Conservation (phyloP, 2,329 filamentous ascomycete species). For the Alternaria longipes region DNA sequence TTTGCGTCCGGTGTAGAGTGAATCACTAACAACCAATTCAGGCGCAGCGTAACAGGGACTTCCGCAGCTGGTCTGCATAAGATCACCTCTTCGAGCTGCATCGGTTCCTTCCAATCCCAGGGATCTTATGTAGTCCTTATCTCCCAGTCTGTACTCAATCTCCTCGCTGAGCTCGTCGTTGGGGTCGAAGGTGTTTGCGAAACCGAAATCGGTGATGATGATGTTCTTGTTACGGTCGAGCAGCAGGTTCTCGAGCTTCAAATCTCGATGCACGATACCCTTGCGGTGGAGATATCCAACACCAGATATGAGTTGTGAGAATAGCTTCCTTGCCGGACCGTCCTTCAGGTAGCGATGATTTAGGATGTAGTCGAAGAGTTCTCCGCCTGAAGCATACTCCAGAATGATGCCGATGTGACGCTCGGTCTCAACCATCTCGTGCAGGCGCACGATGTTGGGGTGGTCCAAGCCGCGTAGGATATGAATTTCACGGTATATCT, state of each 20-base stretch:
- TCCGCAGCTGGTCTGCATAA: constrained; percentile 99
- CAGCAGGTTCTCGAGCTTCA: constrained; percentile 95
- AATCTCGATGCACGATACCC: constrained; percentile 95
- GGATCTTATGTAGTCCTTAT: constrained; percentile 87
- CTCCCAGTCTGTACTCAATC: constrained; percentile 84
- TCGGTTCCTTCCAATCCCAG: constrained; percentile 84
- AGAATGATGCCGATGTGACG: constrained; percentile 97
- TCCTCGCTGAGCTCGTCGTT: constrained; percentile 88
- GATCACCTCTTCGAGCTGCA: constrained; percentile 83
- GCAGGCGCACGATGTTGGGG: constrained; percentile 94
- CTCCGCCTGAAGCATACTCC: constrained; percentile 96
- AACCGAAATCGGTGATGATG: constrained; percentile 99
- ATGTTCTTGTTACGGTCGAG: constrained; percentile 98
- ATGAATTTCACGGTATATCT: constrained; percentile 96
- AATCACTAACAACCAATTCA: constrained; percentile 96
- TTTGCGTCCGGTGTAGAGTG: constrained; percentile 94
- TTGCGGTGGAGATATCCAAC: constrained; percentile 99
- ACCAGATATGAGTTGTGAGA: constrained; percentile 94
- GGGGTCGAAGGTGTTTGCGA: constrained; percentile 96
- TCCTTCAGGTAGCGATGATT: constrained; percentile 98
- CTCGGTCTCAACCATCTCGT: constrained; percentile 99
- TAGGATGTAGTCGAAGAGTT: constrained; percentile 97
- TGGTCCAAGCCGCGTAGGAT: constrained; percentile 89
- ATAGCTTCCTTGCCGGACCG: constrained; percentile 85
- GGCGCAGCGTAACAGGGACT: constrained; percentile 98